phyloP scores from a whole-genome alignment of 495 filamentous ascomycete genomes.

The Gamarada debralockiae region DNA sequence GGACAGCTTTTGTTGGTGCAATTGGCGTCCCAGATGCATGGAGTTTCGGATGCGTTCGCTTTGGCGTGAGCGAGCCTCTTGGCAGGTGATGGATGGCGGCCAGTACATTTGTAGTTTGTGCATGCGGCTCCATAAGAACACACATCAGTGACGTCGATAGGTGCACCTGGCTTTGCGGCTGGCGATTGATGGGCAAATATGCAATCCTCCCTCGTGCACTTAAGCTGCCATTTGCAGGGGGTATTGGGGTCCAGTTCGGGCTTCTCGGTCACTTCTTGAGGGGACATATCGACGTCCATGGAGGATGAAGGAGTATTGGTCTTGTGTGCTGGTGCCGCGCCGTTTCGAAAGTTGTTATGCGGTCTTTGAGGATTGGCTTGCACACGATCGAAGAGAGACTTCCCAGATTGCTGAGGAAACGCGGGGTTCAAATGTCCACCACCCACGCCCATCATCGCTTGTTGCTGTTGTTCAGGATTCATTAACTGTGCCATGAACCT shows the following conservation, averaged over 20 bases:
- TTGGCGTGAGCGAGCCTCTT: slow-evolving; percentile 57
- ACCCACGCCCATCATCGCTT: slow-evolving; percentile 23
- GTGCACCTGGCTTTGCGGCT: slow-evolving; percentile 76
- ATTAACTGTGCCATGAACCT: slow-evolving; percentile 66
- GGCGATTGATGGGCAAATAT: slow-evolving; percentile 93
- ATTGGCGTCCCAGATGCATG: slow-evolving; percentile 94
- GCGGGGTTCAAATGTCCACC: slow-evolving; percentile 22
- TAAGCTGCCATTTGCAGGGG: slow-evolving; percentile 81
- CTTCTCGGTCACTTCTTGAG: slow-evolving; percentile 37
- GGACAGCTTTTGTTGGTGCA: slow-evolving; percentile 84
- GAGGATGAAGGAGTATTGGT: slow-evolving; percentile 20
- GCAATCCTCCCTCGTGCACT: slow-evolving; percentile 85
- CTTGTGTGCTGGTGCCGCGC: slow-evolving; percentile 18
- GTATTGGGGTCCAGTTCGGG: slow-evolving; percentile 46
- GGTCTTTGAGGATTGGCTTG: slow-evolving; percentile 34
- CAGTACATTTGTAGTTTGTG: slow-evolving; percentile 92
- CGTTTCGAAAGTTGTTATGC: slow-evolving; percentile 32
- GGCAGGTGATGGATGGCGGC: slow-evolving; percentile 88
- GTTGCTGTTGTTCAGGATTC: slow-evolving; percentile 32
- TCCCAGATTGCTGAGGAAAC: slow-evolving; percentile 41
- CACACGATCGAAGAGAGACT: slow-evolving; percentile 78
- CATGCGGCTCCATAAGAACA: slow-evolving; percentile 88
- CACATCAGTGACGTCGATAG: slow-evolving; percentile 72
- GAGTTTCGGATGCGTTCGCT: slow-evolving; percentile 60
- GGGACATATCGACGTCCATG: slow-evolving; percentile 48